These are phyloP conservation scores for Neonectria ditissima DNA, from an alignment of 2,329 filamentous ascomycete genomes.

Conservation along the genomic window DNA sequence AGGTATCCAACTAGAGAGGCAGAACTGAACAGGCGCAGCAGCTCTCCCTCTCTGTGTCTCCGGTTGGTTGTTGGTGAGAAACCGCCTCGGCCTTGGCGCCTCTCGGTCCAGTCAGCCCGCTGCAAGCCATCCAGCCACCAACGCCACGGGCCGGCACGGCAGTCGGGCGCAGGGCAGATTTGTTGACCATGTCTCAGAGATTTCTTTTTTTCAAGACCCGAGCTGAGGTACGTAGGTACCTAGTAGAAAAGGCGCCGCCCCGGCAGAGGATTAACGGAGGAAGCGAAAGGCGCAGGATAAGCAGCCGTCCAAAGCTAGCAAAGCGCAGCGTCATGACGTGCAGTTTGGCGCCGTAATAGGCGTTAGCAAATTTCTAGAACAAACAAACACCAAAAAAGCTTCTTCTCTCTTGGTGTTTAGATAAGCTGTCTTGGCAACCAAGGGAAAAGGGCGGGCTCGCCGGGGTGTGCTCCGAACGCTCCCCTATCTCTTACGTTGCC, in stretches of 20 bases:
- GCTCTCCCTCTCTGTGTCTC: no score
- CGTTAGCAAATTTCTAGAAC: constrained; percentile 5
- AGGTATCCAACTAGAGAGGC: no score
- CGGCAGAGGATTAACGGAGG: background rate
- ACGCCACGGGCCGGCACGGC: background rate
- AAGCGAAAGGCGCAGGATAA: no score
- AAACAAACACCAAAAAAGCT: background rate
- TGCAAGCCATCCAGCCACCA: background rate
- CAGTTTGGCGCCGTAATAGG: background rate
- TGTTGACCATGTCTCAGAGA: background rate
- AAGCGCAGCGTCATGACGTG: background rate
- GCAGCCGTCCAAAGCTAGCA: background rate
- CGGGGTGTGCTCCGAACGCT: constrained; percentile 7
- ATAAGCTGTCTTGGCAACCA: constrained; percentile 8
- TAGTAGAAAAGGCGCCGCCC: no score
- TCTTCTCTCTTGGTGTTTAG: background rate
- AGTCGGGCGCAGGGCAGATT: constrained; percentile 3
- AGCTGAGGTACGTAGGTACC: no score
- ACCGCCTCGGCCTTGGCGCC: background rate
- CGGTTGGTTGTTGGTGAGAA: background rate
- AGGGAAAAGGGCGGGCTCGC: background rate
- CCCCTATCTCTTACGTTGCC: constrained; percentile 16
- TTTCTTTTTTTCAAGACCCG: no score
- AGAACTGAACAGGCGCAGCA: no score
- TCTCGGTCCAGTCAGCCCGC: no score